A percentile compares a stretch with the other conserved stretches of the same genome.
Evolutionary conservation across 2,329 filamentous ascomycete genomes (phyloP).

Genomic region (Sarocladium oryzae): DNA sequence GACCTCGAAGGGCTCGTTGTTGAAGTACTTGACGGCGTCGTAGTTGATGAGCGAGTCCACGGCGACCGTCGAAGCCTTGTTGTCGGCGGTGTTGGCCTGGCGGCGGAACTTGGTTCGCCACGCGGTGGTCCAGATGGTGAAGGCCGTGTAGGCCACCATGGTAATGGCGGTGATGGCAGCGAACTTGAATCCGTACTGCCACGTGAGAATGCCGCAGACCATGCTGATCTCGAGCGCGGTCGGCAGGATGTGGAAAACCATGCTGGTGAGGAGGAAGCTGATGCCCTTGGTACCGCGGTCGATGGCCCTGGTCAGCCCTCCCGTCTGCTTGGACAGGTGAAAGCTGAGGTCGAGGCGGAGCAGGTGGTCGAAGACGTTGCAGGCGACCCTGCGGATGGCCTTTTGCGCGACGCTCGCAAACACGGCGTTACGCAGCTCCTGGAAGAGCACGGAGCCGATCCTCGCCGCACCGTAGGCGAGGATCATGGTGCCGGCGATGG

Average conservation of each 20-base stretch:
- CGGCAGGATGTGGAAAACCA: constrained; percentile 96
- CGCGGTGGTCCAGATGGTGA: constrained; percentile 92
- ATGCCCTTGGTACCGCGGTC: constrained; percentile 98
- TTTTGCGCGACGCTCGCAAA: constrained; percentile 97
- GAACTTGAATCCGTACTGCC: constrained; percentile 88
- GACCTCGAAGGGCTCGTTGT: constrained; percentile 95
- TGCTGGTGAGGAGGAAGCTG: constrained; percentile 91
- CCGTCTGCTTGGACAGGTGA: constrained; percentile 89
- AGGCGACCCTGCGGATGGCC: constrained; percentile 83
- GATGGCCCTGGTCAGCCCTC: constrained; percentile 86
- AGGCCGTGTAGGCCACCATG: constrained; percentile 92
- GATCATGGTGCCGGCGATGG: constrained; percentile 87
- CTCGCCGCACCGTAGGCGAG: constrained; percentile 85
- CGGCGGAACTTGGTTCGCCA: constrained; percentile 97
- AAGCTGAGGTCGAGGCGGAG: constrained; percentile 87
- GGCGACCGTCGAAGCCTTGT: constrained; percentile 88
- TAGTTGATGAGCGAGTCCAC: constrained; percentile 98
- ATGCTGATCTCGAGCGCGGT: constrained; percentile 90
- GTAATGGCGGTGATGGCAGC: constrained; percentile 84
- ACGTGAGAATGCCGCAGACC: constrained; percentile 94
- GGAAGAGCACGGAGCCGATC: constrained; percentile 82
- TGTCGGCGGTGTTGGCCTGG: constrained; percentile 93
- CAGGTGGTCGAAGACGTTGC: constrained; percentile 88
- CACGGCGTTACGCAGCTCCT: constrained; percentile 90
- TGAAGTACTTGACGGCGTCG: constrained; percentile 98